phyloP scores from a whole-genome alignment of 495 filamentous ascomycete genomes.

The Penicillium coprophilum region DNA sequence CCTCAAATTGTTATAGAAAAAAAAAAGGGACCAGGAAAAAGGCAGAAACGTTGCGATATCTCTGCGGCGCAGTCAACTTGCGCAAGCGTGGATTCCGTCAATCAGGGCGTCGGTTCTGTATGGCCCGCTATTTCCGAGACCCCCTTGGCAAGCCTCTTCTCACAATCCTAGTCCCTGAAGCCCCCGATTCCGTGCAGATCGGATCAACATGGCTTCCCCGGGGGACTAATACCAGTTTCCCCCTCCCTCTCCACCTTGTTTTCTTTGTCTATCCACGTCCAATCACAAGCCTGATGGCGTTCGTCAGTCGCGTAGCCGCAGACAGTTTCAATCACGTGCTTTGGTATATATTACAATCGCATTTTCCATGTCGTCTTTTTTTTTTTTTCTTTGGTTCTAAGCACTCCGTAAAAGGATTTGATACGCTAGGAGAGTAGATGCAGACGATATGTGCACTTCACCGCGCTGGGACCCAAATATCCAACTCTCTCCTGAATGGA shows the following conservation, averaged over 20 bases:
- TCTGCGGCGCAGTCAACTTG: constrained; percentile 18
- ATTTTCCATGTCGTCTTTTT: too few species aligned
- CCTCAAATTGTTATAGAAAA: neutral
- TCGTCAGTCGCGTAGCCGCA: constrained; percentile 33
- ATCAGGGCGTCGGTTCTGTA: constrained; percentile 6
- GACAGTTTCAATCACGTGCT: constrained; percentile 21
- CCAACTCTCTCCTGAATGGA: constrained; percentile 12
- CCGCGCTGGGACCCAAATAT: constrained; percentile 1
- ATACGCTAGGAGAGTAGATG: neutral
- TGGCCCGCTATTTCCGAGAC: constrained; percentile 12
- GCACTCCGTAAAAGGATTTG: too few species aligned
- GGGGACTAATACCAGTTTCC: constrained; percentile 11
- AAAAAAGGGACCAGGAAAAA: neutral
- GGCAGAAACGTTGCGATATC: neutral
- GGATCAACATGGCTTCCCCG: constrained; percentile 27
- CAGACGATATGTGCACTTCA: constrained; percentile 1
- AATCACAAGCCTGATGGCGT: constrained; percentile 15
- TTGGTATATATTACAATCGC: neutral
- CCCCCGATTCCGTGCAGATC: constrained; percentile 34
- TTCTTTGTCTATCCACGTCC: constrained; percentile 17
- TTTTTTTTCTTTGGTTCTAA: neutral
- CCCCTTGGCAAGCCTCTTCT: constrained; percentile 8
- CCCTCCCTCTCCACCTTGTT: constrained; percentile 1
- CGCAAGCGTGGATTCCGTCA: constrained; percentile 9
- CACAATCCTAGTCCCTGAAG: constrained; percentile 16